These are phyloP conservation scores for Jaapia argillacea DNA, from an alignment of 768 basidiomycete species.

Conservation along the genomic window DNA sequence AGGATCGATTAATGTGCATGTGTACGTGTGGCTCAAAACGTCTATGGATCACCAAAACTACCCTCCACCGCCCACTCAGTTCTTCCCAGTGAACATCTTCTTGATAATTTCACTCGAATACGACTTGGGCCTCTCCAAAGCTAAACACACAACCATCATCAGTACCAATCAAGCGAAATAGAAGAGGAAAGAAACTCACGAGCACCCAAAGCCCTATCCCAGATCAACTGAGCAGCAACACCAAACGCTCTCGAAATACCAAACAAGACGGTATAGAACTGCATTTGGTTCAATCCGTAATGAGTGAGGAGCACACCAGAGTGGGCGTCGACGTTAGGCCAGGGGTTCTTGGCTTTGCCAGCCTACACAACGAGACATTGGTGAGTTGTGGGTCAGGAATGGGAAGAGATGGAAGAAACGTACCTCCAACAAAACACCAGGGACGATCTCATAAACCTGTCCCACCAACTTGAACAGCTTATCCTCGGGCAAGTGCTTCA, in stretches of 20 bases:
- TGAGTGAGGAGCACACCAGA: constrained; percentile 83
- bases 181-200: constrained; percentile 37
- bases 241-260: constrained; percentile 94
- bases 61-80: too few species aligned
- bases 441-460: constrained; percentile 82
- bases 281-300: constrained; percentile 84
- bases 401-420: constrained; percentile 10
- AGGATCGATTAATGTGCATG: too few species aligned
- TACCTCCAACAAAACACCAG: constrained; percentile 81
- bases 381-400: too few species aligned
- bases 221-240: constrained; percentile 82
- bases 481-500: constrained; percentile 78
- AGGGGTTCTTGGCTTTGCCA: constrained; percentile 89
- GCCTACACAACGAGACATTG: too few species aligned
- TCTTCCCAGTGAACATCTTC: constrained; percentile 64
- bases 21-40: too few species aligned
- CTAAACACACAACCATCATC: constrained; percentile 20
- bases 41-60: too few species aligned
- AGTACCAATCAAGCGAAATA: background rate
- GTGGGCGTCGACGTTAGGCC: constrained; percentile 97
- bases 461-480: constrained; percentile 92
- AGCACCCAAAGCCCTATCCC: constrained; percentile 90
- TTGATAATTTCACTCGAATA: constrained; percentile 76
- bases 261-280: constrained; percentile 96
- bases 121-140: constrained; percentile 87